A percentile compares a stretch with the other conserved stretches of the same genome.
Conservation (phyloP, 345 rosid species). For the Rhodamnia argentea region DNA sequence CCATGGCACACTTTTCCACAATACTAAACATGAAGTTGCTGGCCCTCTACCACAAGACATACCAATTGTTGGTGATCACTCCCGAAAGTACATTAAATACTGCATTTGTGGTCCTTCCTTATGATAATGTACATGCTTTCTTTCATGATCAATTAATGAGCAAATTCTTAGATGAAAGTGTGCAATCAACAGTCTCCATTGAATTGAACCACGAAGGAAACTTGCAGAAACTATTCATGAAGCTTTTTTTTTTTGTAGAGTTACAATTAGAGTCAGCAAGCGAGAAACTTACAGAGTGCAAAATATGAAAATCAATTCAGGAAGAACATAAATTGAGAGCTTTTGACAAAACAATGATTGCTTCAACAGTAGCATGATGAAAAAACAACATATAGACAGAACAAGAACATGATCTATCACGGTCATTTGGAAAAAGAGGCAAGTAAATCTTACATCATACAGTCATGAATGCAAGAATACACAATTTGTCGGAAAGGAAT, state of each 20-base stretch:
- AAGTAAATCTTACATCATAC: neutral
- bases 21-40: neutral
- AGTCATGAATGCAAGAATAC: neutral
- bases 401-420: neutral
- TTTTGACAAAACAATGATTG: neutral
- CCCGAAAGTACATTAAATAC: slow-evolving; percentile 44
- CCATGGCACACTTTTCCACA: neutral
- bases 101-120: slow-evolving; percentile 81
- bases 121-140: neutral
- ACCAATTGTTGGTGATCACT: neutral
- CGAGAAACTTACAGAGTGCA: neutral
- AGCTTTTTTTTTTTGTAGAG: neutral
- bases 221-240: neutral
- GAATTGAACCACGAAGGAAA: neutral
- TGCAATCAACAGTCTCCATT: neutral
- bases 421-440: neutral
- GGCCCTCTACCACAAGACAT: neutral
- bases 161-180: neutral
- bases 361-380: neutral
- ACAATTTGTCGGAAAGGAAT: neutral
- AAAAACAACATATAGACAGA: neutral
- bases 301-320: neutral
- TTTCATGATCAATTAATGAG: neutral
- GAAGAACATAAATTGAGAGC: neutral
- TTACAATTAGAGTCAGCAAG: neutral